Percentiles rank a stretch among this genome's conserved stretches.
phyloP scores from a whole-genome alignment of 2,329 filamentous ascomycete species.

The Fusarium napiforme region DNA sequence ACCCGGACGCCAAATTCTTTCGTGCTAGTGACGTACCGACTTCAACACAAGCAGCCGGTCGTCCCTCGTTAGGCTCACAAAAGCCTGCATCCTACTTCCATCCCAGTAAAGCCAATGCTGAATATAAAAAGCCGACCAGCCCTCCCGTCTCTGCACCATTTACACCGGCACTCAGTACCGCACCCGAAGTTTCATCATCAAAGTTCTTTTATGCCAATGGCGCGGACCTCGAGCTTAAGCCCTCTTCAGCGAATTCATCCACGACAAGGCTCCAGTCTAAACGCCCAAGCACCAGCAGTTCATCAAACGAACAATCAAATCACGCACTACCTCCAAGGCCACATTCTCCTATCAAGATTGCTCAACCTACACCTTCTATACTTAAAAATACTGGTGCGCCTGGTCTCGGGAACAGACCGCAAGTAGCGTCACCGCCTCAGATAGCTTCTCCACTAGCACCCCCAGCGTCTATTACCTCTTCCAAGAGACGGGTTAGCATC shows the following conservation, averaged over 20 bases:
- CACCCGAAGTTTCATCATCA: slow-evolving; percentile 56
- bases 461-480: slow-evolving; percentile 43
- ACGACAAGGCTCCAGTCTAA: slow-evolving; percentile 55
- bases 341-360: slow-evolving; percentile 61
- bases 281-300: slow-evolving; percentile 53
- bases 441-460: slow-evolving; percentile 51
- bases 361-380: slow-evolving; percentile 37
- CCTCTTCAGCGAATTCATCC: slow-evolving; percentile 58
- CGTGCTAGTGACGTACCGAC: slow-evolving; percentile 83
- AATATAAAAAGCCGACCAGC: slow-evolving; percentile 50
- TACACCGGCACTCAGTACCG: slow-evolving; percentile 49
- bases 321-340: slow-evolving; percentile 54
- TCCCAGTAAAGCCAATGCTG: slow-evolving; percentile 61
- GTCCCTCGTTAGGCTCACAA: slow-evolving; percentile 54
- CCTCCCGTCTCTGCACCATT: slow-evolving; percentile 46
- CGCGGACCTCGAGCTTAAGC: slow-evolving; percentile 57
- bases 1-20: slow-evolving; percentile 77
- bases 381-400: slow-evolving; percentile 33
- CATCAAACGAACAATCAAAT: slow-evolving; percentile 33
- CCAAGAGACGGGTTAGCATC: slow-evolving; percentile 57
- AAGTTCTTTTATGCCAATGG: slow-evolving; percentile 85
- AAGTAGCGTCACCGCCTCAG: slow-evolving; percentile 51
- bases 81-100: slow-evolving; percentile 68
- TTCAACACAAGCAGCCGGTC: slow-evolving; percentile 49
- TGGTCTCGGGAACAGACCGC: slow-evolving; percentile 43